These are phyloP conservation scores for Lentinula detonsa DNA, from an alignment of 768 basidiomycete genomes.

Conservation along the genomic window DNA sequence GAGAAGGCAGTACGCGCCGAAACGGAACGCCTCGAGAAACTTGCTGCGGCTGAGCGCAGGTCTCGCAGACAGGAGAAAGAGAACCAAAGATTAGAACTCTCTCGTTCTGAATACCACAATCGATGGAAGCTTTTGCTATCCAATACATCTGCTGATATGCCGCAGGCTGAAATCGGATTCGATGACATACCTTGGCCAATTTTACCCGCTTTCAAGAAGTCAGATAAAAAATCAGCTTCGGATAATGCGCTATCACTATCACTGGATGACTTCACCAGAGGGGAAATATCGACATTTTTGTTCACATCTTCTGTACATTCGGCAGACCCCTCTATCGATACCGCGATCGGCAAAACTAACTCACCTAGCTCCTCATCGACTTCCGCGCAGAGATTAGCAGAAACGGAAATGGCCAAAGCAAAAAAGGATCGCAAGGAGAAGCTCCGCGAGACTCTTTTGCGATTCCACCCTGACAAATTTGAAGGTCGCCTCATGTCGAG, in stretches of 20 bases:
- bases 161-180: constrained; percentile 32
- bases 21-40: constrained; percentile 41
- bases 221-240: constrained; percentile 9
- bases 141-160: constrained; percentile 15
- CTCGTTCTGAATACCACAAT: constrained; percentile 47
- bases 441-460: constrained; percentile 60
- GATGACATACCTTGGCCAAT: constrained; percentile 75
- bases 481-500: constrained; percentile 63
- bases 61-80: constrained; percentile 44
- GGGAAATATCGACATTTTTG: constrained; percentile 55
- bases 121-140: constrained; percentile 51
- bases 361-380: not conserved
- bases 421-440: constrained; percentile 54
- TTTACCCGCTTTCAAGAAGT: constrained; percentile 24
- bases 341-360: not conserved
- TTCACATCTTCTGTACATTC: constrained; percentile 22
- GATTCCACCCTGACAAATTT: constrained; percentile 81
- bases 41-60: constrained; percentile 46
- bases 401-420: constrained; percentile 31
- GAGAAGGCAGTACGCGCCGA: constrained; percentile 51
- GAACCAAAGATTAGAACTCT: constrained; percentile 33
- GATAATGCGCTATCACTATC: constrained; percentile 9
- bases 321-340: not conserved
- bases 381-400: constrained; percentile 6
- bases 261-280: constrained; percentile 47